These are phyloP conservation scores for Paramyrothecium sp. DNA, from an alignment of 2,329 filamentous ascomycete genomes.

Conservation along the genomic window DNA sequence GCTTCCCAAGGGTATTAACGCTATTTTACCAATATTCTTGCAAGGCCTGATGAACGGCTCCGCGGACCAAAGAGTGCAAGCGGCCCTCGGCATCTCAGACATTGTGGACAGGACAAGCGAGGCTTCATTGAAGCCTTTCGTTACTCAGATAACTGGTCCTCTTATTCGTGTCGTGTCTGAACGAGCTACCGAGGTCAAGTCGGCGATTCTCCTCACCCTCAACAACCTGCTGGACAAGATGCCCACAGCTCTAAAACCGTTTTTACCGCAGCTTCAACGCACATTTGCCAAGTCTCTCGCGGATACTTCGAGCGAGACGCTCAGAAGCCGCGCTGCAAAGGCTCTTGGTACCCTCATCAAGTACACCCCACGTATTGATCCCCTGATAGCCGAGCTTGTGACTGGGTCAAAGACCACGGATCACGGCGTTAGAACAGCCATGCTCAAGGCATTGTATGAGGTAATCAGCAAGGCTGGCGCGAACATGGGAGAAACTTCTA, in stretches of 20 bases:
- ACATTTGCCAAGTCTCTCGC: conserved; percentile 96
- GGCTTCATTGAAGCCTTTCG: conserved; percentile 86
- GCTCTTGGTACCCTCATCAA: conserved; percentile 94
- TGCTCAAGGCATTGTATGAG: conserved; percentile 95
- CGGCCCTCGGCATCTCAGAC: conserved; percentile 91
- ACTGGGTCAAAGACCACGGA: conserved; percentile 91
- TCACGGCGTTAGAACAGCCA: conserved; percentile 84
- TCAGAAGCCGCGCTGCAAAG: conserved; percentile 86
- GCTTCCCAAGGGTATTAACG: conserved; percentile 94
- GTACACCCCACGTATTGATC: conserved; percentile 91
- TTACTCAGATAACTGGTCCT: conserved; percentile 95
- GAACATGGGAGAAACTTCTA: conserved; percentile 92
- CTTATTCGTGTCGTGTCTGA: conserved; percentile 97
- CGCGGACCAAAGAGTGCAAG: conserved; percentile 85
- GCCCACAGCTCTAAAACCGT: conserved; percentile 90
- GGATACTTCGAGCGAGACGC: conserved; percentile 84
- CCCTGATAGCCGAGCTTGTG: conserved; percentile 86
- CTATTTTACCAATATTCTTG: conserved; percentile 92
- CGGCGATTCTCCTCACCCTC: conserved; percentile 87
- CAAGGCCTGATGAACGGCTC: conserved; percentile 98
- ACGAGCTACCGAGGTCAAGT: conserved; percentile 92
- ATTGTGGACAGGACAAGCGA: conserved; percentile 90
- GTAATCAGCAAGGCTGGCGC: conserved; percentile 91
- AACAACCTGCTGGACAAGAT: conserved; percentile 98
- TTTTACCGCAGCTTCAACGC: conserved; percentile 91